These are phyloP conservation scores for Xylaria palmicola DNA, from an alignment of 495 filamentous ascomycete genomes.

Conservation along the genomic window DNA sequence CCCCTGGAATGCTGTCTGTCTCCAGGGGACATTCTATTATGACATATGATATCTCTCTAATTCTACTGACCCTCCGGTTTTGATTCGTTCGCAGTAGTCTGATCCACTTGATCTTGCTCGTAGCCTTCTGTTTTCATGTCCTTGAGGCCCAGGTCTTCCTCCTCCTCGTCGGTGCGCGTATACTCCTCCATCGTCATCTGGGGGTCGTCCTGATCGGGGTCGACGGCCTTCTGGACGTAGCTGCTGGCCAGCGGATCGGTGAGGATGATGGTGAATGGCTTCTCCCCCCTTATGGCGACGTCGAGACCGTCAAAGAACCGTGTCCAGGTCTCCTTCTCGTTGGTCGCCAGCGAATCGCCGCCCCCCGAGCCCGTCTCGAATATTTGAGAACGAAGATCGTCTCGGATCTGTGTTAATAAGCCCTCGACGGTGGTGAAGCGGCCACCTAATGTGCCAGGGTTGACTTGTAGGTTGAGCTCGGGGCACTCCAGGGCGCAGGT, in stretches of 20 bases:
- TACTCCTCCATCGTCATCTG: conserved; percentile 85
- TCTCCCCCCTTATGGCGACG: conserved; percentile 74
- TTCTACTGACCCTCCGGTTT: background rate
- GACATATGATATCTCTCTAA: conserved; percentile 1
- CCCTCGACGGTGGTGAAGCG: conserved; percentile 97
- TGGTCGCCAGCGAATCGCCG: conserved; percentile 69
- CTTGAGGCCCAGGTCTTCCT: conserved; percentile 82
- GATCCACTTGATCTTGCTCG: conserved; percentile 50
- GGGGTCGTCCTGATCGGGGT: conserved; percentile 67
- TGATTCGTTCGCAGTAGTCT: conserved; percentile 7
- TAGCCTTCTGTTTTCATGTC: conserved; percentile 95
- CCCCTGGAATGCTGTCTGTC: too few relatives aligned
- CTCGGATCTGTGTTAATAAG: conserved; percentile 85
- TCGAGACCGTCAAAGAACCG: conserved; percentile 76
- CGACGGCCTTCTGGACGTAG: conserved; percentile 85
- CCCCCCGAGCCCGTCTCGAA: conserved; percentile 64
- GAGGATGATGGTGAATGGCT: conserved; percentile 82
- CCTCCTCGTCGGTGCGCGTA: conserved; percentile 80
- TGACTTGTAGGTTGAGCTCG: conserved; percentile 78
- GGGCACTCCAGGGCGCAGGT: conserved; percentile 81
- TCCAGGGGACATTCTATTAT: background rate
- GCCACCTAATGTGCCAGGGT: conserved; percentile 91
- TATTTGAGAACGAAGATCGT: conserved; percentile 81
- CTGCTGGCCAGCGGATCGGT: conserved; percentile 86
- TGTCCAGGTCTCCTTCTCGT: conserved; percentile 69